Conservation (phyloP, 2,329 filamentous ascomycete genomes). For the Lasiodiplodia sp. region DNA sequence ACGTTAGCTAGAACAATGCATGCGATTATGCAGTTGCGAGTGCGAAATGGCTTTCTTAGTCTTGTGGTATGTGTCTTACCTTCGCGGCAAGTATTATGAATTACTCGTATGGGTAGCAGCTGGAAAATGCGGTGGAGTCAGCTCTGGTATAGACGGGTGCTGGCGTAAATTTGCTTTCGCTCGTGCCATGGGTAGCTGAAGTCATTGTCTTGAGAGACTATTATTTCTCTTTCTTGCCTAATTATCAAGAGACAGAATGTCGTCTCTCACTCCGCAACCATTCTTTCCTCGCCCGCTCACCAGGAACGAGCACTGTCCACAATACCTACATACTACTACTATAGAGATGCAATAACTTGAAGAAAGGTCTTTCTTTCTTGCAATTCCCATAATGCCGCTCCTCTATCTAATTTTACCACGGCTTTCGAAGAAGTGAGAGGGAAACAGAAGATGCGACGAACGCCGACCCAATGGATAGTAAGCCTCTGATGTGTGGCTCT, state of each 20-base stretch:
- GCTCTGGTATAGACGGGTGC: no score
- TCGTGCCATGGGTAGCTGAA: no score
- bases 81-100: no score
- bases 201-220: neutral
- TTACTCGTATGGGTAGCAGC: no score
- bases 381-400: neutral
- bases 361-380: neutral
- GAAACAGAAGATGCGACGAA: neutral
- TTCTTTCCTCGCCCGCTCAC: neutral
- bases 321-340: neutral
- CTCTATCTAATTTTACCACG: neutral
- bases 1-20: no score
- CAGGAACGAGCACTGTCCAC: neutral
- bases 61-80: no score
- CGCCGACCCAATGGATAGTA: neutral
- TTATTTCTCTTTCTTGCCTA: neutral
- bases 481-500: neutral
- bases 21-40: no score
- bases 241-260: neutral
- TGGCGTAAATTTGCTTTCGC: no score
- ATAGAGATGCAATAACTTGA: neutral
- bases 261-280: neutral
- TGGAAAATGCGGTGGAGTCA: no score
- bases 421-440: neutral
- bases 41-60: no score